Base-by-base conservation (phyloP, 148 eudicot species). In the Nepenthes gracilis region DNA sequence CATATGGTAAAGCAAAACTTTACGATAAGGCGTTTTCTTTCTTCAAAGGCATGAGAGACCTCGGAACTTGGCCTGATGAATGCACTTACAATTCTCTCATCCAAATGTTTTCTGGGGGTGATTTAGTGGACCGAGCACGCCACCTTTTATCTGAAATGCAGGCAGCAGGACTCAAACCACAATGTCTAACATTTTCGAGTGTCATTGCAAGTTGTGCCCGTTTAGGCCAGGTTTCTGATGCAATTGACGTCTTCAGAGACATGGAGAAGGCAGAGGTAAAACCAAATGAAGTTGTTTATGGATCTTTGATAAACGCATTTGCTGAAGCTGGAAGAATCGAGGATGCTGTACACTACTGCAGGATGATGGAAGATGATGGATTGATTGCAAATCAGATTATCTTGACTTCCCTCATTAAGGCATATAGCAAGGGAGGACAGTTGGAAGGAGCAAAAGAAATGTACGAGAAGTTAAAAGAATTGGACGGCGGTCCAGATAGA, bases 51-150 rank as follows among this genome's bases (percentile, higher is more conserved):
- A 90, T 90, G 97, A 87, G 79, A 71, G 79, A 75, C 69, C 75
- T 64, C 34, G 95, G 97, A 58, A 79, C 82, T 43, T 90, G 97
- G 97, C 97, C 95, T 34, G 91, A 87, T 70, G 83, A 76, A 32
- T 84, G 91, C 70, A 87, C 95, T 8, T 90, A 84, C 61, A 87
- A 87, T 66, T 79, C 97, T 60, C 78, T 90, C 40, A 80, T 90
- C 58, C 97, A 90, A 62, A 90, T 90, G 97, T 73, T 79, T 69
- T 75, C 87, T 12, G 87, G 83, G 54, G 86, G 87, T 59, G 91
- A 76, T 66, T 70, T 78, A 36, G 73, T 83, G 64, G 91, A 90
- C 67, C 70, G 68, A 71, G 88, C 87, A 55, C 77, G 75, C 54
- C 85, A 86, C 9, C 70, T 81, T 47, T 69, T 90, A 55, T 55